These are phyloP conservation scores for Suhomyces vadensis DNA, from an alignment of 805 yeast species.

Conservation along the genomic window DNA sequence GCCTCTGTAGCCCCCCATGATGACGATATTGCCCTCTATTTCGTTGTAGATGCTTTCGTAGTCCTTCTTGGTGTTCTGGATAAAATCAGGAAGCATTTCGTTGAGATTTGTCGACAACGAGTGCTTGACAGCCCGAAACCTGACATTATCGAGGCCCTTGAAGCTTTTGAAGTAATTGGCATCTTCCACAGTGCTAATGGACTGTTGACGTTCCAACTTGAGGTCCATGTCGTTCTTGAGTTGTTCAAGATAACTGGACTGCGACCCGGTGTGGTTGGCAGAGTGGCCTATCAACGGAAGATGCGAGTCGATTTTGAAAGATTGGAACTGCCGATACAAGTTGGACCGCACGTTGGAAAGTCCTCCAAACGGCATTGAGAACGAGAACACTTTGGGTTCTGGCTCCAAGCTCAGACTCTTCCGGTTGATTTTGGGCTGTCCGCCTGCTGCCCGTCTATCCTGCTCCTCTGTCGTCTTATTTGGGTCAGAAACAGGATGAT, in stretches of 20 bases:
- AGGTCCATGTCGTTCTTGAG: slow-evolving; percentile 34
- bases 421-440: slow-evolving; percentile 19
- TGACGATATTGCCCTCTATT: slow-evolving; percentile 74
- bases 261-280: slow-evolving; percentile 9
- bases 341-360: slow-evolving; percentile 29
- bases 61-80: slow-evolving; percentile 19
- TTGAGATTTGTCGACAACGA: slow-evolving; percentile 54
- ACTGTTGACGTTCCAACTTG: slow-evolving; percentile 53
- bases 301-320: slow-evolving; percentile 22
- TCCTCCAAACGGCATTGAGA: slow-evolving; percentile 61
- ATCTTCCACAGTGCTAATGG: slow-evolving; percentile 65
- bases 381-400: slow-evolving; percentile 48
- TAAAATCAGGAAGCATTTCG: slow-evolving; percentile 38
- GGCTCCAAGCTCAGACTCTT: background rate
- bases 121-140: slow-evolving; percentile 68
- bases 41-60: slow-evolving; percentile 53
- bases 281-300: slow-evolving; percentile 20
- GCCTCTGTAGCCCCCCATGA: slow-evolving; percentile 90
- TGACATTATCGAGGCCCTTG: slow-evolving; percentile 63
- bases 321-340: slow-evolving; percentile 26
- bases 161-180: slow-evolving; percentile 53
- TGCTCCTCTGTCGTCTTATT: slow-evolving; percentile 19
- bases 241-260: slow-evolving; percentile 16
- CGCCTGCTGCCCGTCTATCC: slow-evolving; percentile 33
- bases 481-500: slow-evolving; percentile 15